Evolutionary conservation across 2,329 filamentous ascomycete species (phyloP).

Genomic region (Colletotrichum theobromicola): DNA sequence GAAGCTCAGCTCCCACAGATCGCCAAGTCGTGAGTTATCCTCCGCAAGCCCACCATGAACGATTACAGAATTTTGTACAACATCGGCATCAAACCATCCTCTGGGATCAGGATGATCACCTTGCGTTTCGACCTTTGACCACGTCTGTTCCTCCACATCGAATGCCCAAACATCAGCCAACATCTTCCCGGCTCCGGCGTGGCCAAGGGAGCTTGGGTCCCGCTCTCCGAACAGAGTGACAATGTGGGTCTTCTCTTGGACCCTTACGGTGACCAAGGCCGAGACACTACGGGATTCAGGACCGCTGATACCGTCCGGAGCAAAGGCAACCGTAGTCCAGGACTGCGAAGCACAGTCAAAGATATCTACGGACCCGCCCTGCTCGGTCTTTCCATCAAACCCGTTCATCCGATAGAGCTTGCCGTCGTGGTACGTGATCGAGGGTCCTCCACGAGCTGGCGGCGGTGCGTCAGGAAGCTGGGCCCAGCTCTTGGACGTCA

Average conservation of each 20-base stretch:
- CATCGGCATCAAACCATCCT: slow-evolving; percentile 46
- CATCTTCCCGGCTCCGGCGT: slow-evolving; percentile 46
- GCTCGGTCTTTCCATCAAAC: slow-evolving; percentile 65
- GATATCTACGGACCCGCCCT: slow-evolving; percentile 63
- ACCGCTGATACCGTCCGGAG: slow-evolving; percentile 30
- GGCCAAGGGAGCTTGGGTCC: slow-evolving; percentile 40
- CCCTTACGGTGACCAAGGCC: slow-evolving; percentile 28
- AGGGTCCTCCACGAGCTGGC: slow-evolving; percentile 59
- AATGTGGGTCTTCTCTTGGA: slow-evolving; percentile 29
- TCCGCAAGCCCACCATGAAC: slow-evolving; percentile 44
- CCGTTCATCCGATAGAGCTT: slow-evolving; percentile 67
- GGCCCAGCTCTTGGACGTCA: slow-evolving; percentile 52
- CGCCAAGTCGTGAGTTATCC: slow-evolving; percentile 40
- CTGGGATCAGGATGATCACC: slow-evolving; percentile 32
- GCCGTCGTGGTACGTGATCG: slow-evolving; percentile 39
- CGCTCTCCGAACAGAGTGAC: slow-evolving; percentile 45
- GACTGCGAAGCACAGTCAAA: slow-evolving; percentile 26
- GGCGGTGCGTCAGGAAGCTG: slow-evolving; percentile 57
- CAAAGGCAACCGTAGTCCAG: slow-evolving; percentile 31
- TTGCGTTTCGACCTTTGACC: slow-evolving; percentile 30
- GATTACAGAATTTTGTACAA: slow-evolving; percentile 27
- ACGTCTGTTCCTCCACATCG: slow-evolving; percentile 33
- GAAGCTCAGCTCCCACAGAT: slow-evolving; percentile 40
- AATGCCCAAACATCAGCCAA: slow-evolving; percentile 45
- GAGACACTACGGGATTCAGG: slow-evolving; percentile 37